phyloP scores from a whole-genome alignment of 345 rosid species.

The Brassica rapa region DNA sequence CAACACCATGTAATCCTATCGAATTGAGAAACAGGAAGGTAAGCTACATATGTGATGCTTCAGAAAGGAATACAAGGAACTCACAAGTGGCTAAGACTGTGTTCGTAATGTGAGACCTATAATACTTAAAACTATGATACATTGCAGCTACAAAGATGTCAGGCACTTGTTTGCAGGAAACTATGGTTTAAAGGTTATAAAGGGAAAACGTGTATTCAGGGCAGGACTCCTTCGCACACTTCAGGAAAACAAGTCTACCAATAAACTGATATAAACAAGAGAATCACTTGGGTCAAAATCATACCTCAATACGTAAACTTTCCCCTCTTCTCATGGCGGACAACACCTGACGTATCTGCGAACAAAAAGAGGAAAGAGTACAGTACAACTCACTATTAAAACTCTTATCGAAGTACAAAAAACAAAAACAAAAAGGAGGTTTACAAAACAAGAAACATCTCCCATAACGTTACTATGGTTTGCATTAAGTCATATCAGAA shows the following conservation, averaged over 20 bases:
- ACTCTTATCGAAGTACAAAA: background rate
- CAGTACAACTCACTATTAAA: background rate
- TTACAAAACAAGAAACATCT: constrained; percentile 6
- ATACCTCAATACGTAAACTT: constrained; percentile 71
- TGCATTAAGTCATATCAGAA: background rate
- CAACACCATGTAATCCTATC: constrained; percentile 77
- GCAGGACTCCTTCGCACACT: background rate
- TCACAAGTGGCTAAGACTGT: background rate
- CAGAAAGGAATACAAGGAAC: background rate
- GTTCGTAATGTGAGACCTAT: background rate
- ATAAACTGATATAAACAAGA: constrained; percentile 17
- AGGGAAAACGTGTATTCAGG: background rate
- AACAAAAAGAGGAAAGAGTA: constrained; percentile 40
- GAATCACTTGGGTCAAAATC: constrained; percentile 30
- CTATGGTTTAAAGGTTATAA: constrained; percentile 2
- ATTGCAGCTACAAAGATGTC: constrained; percentile 12
- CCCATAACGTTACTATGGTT: background rate
- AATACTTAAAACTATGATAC: constrained; percentile 1
- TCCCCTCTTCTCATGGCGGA: constrained; percentile 81
- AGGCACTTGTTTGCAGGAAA: background rate
- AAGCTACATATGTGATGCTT: constrained; percentile 4
- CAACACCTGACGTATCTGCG: constrained; percentile 83
- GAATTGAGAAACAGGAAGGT: background rate
- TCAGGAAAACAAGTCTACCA: constrained; percentile 11
- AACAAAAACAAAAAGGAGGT: background rate